phyloP scores from a whole-genome alignment of 768 basidiomycete species.

The Wakefieldia striispora region DNA sequence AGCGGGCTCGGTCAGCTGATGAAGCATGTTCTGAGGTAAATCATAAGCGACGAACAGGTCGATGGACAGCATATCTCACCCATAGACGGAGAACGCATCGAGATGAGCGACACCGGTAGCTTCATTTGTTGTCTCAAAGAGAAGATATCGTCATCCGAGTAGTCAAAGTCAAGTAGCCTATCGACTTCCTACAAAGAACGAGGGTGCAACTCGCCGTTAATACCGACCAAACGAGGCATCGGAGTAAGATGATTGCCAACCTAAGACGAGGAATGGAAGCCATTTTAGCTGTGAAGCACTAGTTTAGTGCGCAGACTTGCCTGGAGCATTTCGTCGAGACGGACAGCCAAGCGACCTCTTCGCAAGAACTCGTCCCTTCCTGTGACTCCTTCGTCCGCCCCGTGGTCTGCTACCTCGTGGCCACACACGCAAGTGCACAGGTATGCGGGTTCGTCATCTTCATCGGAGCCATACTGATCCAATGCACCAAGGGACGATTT shows the following conservation, averaged over 20 bases:
- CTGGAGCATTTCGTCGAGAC: slow-evolving; percentile 80
- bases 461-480: slow-evolving; percentile 69
- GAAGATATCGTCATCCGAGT: slow-evolving; percentile 65
- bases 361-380: slow-evolving; percentile 68
- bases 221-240: slow-evolving; percentile 8
- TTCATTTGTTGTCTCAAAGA: slow-evolving; percentile 72
- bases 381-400: slow-evolving; percentile 56
- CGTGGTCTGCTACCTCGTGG: slow-evolving; percentile 62
- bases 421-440: slow-evolving; percentile 67
- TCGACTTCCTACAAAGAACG: slow-evolving; percentile 59
- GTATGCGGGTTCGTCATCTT: slow-evolving; percentile 57
- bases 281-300: slow-evolving; percentile 10
- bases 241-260: slow-evolving; percentile 21
- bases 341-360: slow-evolving; percentile 69
- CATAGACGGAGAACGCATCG: slow-evolving; percentile 50
- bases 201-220: slow-evolving; percentile 13
- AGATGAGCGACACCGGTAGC: slow-evolving; percentile 48
- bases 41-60: slow-evolving; percentile 1
- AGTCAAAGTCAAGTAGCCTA: slow-evolving; percentile 76
- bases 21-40: slow-evolving; percentile 25
- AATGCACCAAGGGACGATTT: slow-evolving; percentile 52
- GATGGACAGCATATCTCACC: slow-evolving; percentile 37
- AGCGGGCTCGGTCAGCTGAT: slow-evolving; percentile 15
- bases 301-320: slow-evolving; percentile 36
- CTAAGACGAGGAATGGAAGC: slow-evolving; percentile 14